Percentiles rank a stretch among this genome's conserved stretches.
Conservation (phyloP, 306 rosid genomes). For the Medicago lupulina region DNA sequence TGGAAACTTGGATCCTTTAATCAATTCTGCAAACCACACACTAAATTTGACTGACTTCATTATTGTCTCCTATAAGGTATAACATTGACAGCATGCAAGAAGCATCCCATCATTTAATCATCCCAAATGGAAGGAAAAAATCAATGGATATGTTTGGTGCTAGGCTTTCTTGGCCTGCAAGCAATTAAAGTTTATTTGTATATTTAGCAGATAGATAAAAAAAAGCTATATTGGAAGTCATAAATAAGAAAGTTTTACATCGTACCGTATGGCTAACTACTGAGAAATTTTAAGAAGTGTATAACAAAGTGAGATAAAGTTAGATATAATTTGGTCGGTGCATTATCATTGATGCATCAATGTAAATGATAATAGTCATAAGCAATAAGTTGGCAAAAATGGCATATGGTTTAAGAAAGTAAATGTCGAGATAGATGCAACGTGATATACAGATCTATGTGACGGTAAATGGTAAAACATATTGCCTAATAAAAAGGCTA, state of each 20-base stretch:
- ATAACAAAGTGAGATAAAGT: too few relatives aligned
- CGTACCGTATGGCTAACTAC: too few relatives aligned
- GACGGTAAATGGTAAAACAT: background rate
- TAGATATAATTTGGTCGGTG: too few relatives aligned
- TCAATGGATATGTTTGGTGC: constrained; percentile 33
- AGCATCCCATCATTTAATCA: constrained; percentile 38
- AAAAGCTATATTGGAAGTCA: too few relatives aligned
- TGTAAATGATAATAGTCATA: background rate
- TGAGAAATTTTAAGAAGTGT: too few relatives aligned
- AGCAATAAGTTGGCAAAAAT: background rate
- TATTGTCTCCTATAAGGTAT: constrained; percentile 34
- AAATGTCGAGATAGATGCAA: background rate
- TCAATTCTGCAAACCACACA: constrained; percentile 31
- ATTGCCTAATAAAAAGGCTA: background rate
- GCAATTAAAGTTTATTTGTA: constrained; percentile 33
- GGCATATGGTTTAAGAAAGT: background rate
- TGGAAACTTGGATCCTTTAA: constrained; percentile 37
- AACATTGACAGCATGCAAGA: constrained; percentile 33
- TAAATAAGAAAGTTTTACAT: too few relatives aligned
- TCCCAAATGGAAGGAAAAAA: constrained; percentile 14
- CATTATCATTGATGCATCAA: too few relatives aligned
- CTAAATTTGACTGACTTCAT: constrained; percentile 39
- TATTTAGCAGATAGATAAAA: background rate
- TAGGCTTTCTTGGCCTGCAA: constrained; percentile 84
- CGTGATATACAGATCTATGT: background rate